Base-by-base conservation (phyloP, 73 alveolate species). In the Blepharisma stoltei region DNA sequence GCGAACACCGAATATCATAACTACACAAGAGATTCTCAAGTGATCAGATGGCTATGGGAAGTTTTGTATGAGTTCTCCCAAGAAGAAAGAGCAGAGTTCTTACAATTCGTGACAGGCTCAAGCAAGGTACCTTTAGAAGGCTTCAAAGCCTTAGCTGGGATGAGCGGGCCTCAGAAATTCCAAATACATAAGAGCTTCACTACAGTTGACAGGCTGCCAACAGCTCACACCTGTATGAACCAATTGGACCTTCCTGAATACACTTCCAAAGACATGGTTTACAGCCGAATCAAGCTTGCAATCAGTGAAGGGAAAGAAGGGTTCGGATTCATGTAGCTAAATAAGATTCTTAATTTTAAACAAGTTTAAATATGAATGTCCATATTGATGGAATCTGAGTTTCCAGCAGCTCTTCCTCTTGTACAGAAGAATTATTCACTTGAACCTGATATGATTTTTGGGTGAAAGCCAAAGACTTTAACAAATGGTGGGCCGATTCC, bases 121-220 rank as follows among this genome's bases (percentile, higher is more conserved):
- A 99, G 99, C 32, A 93, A 94, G 70, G 99, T 97, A 32, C 99
- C 99, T 14, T 84, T 97, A 49, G 99, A 96, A 54, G 99, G 99
- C 71, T 97, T 97, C 80, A 91, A 88, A 81, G 97, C 93, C 18
- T 77, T 96, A 67, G 92, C 83, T 71, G 99, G 99, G 43, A 96
- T 96, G 93, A 81, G 98, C 11, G 99, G 99, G 41, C 94, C 95
- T 38, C 93, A 94, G 89, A 94, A 92, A 81, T 92, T 96, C 93
- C 89, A 89, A 46, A 80, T 96, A 32, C 91, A 92, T 66, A 95
- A 94, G 78, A 85, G 83, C 82, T 93, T 68, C 83, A 91, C 75
- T 93, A 87, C 87, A 73, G 82, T 47, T 50, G 92, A 93, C 77
- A 84, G 95, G 86, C 82, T 95, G 53, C 99, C 99, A 54, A 89